Percentiles rank a stretch among this genome's conserved stretches.
Evolutionary conservation across 495 filamentous ascomycete species (phyloP).

Genomic region (Neurospora sp.): DNA sequence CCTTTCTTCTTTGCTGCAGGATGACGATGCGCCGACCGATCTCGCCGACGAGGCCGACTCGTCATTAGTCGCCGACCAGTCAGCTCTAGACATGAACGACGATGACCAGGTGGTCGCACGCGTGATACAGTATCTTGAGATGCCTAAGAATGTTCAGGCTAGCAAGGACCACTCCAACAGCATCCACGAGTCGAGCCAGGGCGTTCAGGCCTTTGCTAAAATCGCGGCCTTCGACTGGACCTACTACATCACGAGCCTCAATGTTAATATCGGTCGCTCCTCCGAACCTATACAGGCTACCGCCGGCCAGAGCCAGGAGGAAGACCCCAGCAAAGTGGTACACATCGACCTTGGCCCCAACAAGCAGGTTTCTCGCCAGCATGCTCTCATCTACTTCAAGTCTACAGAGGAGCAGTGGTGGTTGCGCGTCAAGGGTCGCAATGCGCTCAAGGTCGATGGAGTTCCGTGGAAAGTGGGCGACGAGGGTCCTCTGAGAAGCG

Average conservation of each 20-base stretch:
- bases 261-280: constrained; percentile 75
- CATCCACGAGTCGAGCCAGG: constrained; percentile 58
- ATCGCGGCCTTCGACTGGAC: constrained; percentile 89
- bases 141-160: constrained; percentile 52
- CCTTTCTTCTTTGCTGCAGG: background rate
- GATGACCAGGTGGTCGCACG: constrained; percentile 59
- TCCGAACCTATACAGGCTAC: constrained; percentile 38
- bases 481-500: constrained; percentile 58
- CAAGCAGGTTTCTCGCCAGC: constrained; percentile 80
- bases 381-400: constrained; percentile 80
- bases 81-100: constrained; percentile 34
- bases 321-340: constrained; percentile 38
- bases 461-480: constrained; percentile 51
- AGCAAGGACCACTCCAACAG: constrained; percentile 62
- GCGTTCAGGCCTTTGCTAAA: constrained; percentile 84
- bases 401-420: constrained; percentile 60
- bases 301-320: constrained; percentile 18
- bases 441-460: constrained; percentile 77
- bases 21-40: constrained; percentile 13
- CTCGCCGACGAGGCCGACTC: constrained; percentile 31
- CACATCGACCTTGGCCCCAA: constrained; percentile 91
- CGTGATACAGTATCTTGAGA: constrained; percentile 58
- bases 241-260: constrained; percentile 74
- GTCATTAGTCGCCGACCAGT: constrained; percentile 38
- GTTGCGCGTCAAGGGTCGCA: constrained; percentile 77